A percentile compares a stretch with the other conserved stretches of the same genome.
phyloP scores from a whole-genome alignment of 2,329 filamentous ascomycete genomes.

The Lithohypha guttulata region DNA sequence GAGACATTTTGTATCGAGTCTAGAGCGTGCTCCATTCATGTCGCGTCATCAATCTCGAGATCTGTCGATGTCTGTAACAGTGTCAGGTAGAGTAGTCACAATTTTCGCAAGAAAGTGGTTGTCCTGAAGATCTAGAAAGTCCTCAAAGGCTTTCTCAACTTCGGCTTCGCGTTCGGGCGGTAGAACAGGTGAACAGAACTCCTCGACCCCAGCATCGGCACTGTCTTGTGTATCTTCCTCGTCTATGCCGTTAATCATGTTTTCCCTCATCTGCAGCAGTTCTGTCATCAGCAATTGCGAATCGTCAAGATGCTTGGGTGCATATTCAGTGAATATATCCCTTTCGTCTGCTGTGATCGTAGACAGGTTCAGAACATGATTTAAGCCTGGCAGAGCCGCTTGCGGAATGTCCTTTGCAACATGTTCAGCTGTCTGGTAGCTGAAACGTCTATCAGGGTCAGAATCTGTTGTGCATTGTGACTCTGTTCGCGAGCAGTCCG shows the following conservation, averaged over 20 bases:
- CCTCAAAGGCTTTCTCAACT: slow-evolving; percentile 4
- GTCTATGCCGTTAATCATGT: background rate
- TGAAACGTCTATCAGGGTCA: slow-evolving; percentile 3
- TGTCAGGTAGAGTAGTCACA: too few species aligned
- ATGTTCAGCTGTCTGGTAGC: slow-evolving; percentile 3
- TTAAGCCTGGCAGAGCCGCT: background rate
- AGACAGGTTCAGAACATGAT: slow-evolving; percentile 1
- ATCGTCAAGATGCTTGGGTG: slow-evolving; percentile 4
- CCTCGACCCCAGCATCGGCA: background rate
- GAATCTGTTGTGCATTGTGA: slow-evolving; percentile 4
- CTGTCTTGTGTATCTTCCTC: background rate
- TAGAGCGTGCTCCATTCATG: too few species aligned
- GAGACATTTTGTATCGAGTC: too few species aligned
- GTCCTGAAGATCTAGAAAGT: slow-evolving; percentile 2
- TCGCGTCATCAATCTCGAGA: background rate
- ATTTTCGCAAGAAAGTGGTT: too few species aligned
- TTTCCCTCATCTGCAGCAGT: background rate
- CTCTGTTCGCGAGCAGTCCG: background rate
- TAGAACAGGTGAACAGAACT: background rate
- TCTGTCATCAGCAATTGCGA: background rate
- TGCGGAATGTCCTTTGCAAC: slow-evolving; percentile 1
- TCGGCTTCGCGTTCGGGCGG: slow-evolving; percentile 1
- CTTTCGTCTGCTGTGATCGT: slow-evolving; percentile 3
- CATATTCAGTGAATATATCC: slow-evolving; percentile 7
- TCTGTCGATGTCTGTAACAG: slow-evolving; percentile 1